Evolutionary conservation across 2,329 filamentous ascomycete species (phyloP).

Genomic region (Arthroderma sp.): DNA sequence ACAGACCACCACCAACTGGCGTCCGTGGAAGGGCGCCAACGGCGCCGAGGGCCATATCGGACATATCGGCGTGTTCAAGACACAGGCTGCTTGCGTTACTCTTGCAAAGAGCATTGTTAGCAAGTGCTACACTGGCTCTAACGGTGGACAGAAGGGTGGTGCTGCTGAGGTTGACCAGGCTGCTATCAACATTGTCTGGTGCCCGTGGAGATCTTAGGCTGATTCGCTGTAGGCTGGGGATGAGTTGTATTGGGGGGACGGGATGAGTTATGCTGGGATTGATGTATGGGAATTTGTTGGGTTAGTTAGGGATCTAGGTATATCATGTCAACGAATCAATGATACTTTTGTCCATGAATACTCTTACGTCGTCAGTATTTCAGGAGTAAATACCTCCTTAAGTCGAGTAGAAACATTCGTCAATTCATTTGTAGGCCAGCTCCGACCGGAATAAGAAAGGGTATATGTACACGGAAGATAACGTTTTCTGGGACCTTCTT

Average conservation of each 20-base stretch:
- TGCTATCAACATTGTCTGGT: slow-evolving; percentile 3
- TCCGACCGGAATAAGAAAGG: background rate
- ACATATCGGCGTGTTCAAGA: background rate
- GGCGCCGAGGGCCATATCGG: slow-evolving; percentile 1
- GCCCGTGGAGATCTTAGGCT: background rate
- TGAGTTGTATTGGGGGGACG: background rate
- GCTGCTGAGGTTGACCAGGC: background rate
- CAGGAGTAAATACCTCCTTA: no score
- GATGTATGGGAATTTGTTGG: background rate
- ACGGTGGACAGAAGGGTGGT: background rate
- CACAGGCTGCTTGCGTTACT: background rate
- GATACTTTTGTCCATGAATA: background rate
- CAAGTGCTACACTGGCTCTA: background rate
- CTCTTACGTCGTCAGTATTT: no score
- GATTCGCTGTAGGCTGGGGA: background rate
- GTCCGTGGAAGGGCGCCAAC: background rate
- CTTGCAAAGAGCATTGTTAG: background rate
- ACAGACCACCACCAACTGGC: background rate
- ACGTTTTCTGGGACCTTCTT: background rate
- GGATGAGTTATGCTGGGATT: background rate
- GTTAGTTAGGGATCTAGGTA: background rate
- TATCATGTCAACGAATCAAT: background rate
- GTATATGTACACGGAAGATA: background rate
- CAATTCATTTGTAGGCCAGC: slow-evolving; percentile 1
- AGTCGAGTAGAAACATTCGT: background rate